Conservation (phyloP, 768 basidiomycete species). For the Trametes villosa region DNA sequence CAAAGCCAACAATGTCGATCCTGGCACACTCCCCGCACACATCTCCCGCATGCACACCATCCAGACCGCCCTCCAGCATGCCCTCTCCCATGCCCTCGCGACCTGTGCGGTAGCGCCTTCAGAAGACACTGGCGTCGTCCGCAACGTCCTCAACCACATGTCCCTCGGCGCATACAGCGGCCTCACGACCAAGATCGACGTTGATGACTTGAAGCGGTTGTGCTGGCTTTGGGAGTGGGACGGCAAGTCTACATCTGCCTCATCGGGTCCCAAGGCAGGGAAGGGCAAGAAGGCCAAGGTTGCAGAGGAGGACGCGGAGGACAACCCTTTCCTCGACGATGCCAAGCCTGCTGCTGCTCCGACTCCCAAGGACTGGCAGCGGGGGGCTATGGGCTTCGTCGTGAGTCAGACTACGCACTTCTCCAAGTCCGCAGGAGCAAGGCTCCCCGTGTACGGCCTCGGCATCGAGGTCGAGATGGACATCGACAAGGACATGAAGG, state of each 20-base stretch:
- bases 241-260: conserved; percentile 44
- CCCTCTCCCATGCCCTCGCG: conserved; percentile 83
- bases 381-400: conserved; percentile 81
- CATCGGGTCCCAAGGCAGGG: conserved; percentile 7
- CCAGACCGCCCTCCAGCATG: conserved; percentile 77
- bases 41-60: conserved; percentile 64
- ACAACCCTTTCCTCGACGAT: conserved; percentile 56
- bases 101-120: conserved; percentile 80
- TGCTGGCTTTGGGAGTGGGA: conserved; percentile 96
- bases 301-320: conserved; percentile 29
- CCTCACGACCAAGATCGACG: conserved; percentile 61
- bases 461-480: conserved; percentile 89
- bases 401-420: conserved; percentile 75
- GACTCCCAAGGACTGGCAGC: conserved; percentile 66
- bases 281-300: conserved; percentile 9
- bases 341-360: conserved; percentile 32
- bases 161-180: conserved; percentile 73
- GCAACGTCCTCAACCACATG: conserved; percentile 78
- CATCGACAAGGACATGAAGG: conserved; percentile 76
- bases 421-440: conserved; percentile 64
- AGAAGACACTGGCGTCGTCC: conserved; percentile 73
- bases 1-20: conserved; percentile 24
- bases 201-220: conserved; percentile 73
- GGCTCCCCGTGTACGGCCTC: conserved; percentile 81
- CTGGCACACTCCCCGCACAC: conserved; percentile 52